Base-by-base conservation (phyloP, 2,329 filamentous ascomycete species). In the Sarocladiaceae sp. region DNA sequence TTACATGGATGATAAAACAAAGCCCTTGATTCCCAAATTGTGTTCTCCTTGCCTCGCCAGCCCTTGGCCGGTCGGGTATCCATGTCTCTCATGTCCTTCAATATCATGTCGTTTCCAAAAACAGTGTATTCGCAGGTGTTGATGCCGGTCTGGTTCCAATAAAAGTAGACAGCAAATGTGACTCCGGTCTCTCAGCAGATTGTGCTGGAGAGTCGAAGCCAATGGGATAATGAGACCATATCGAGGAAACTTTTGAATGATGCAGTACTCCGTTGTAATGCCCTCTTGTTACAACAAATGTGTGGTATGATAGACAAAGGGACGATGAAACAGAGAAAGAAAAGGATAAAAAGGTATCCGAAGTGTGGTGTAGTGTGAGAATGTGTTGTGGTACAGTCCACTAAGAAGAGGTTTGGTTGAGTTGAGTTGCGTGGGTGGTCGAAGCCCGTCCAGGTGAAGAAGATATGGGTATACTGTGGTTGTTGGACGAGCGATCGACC, bases 381-480 rank as follows among this genome's bases (percentile, higher is more conserved):
- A 10, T 8, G 15, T 33, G 29, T 33, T 25, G 37, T 42, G 17
- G 17, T 22, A 20, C 7, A 42, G 17, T 42, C 37, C 17, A 25
- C 37, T 10, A 10, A 8, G 29, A 22, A 42, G 8, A 8, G 22
- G 15, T 20, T 6, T n/a, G 25, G 10, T 7, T 12, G 40, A 17
- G 37, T 4, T 50, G 47, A 50, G 47, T 50, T 54, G 52, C 51
- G 51, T 37, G 47, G 17, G 4, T 28, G 12, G 17, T 36, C 20
- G 47, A 37, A 5, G 6, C 26, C 31, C 20, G 31, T n/a, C 47
- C 47, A 56, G 50, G 54, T 59, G 47, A 50, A 37, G 31, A 50
- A 37, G 51, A 52, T 42, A 52, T 49, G 28, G 55, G 53, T 54
- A 52, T 58, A 55, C n/a, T n/a, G n/a, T 39, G n/a, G 35, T n/a